These are phyloP conservation scores for Lepidium aucheri DNA, from an alignment of 345 rosid genomes.

Conservation along the genomic window DNA sequence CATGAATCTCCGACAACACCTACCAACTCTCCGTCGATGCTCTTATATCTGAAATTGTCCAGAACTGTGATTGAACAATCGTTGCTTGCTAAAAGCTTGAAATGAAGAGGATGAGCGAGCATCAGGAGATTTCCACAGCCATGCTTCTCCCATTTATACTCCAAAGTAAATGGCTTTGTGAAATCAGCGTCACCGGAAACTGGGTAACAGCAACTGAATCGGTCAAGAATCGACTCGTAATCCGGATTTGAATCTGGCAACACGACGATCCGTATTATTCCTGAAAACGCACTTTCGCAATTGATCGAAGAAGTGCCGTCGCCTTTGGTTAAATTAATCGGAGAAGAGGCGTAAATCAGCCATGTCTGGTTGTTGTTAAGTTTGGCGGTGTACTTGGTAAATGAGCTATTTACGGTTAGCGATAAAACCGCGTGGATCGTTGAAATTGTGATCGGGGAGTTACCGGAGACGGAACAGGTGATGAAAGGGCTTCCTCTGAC, in stretches of 20 bases:
- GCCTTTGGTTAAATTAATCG: slow-evolving; percentile 38
- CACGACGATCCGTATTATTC: slow-evolving; percentile 51
- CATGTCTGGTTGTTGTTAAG: slow-evolving; percentile 85
- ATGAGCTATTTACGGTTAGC: slow-evolving; percentile 33
- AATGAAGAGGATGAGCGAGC: slow-evolving; percentile 89
- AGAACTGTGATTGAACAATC: slow-evolving; percentile 40
- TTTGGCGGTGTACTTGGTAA: slow-evolving; percentile 51
- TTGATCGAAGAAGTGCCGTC: slow-evolving; percentile 36
- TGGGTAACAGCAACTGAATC: slow-evolving; percentile 79
- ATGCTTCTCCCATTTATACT: slow-evolving; percentile 78
- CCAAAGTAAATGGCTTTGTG: slow-evolving; percentile 58
- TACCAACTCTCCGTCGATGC: slow-evolving; percentile 85
- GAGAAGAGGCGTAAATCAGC: slow-evolving; percentile 70
- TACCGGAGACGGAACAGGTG: slow-evolving; percentile 48
- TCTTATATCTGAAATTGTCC: slow-evolving; percentile 48
- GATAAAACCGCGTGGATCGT: slow-evolving; percentile 75
- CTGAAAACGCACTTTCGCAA: slow-evolving; percentile 42
- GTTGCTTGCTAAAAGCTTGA: slow-evolving; percentile 39
- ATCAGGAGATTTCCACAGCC: slow-evolving; percentile 89
- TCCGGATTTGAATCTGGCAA: slow-evolving; percentile 40
- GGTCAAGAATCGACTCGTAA: slow-evolving; percentile 54
- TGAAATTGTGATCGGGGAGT: slow-evolving; percentile 45
- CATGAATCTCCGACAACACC: slow-evolving; percentile 83
- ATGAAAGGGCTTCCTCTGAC: slow-evolving; percentile 83
- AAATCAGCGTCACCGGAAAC: slow-evolving; percentile 66